These are phyloP conservation scores for Ustilaginoidea virens DNA, from an alignment of 2,329 filamentous ascomycete genomes.

Conservation along the genomic window DNA sequence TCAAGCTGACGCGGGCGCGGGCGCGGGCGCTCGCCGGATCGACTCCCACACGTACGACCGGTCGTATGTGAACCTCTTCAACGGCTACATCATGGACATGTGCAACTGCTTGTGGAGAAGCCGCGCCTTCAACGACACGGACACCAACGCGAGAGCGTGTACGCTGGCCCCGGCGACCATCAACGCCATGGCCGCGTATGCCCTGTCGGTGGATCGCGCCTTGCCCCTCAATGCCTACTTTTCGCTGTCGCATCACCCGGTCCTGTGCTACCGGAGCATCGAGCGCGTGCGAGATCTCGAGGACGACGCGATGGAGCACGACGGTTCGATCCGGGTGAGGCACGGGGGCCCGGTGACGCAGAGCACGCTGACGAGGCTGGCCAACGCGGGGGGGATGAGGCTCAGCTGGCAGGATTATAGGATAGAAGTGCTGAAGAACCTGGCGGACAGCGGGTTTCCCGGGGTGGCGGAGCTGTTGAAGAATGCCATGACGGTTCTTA, in stretches of 20 bases:
- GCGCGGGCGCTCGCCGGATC: slow-evolving; percentile 12
- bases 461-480: slow-evolving; percentile 62
- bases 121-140: slow-evolving; percentile 49
- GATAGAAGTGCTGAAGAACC: slow-evolving; percentile 51
- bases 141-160: slow-evolving; percentile 47
- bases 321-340: slow-evolving; percentile 25
- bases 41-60: slow-evolving; percentile 34
- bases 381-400: slow-evolving; percentile 46
- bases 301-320: slow-evolving; percentile 31
- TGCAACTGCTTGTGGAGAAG: slow-evolving; percentile 73
- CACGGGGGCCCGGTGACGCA: slow-evolving; percentile 59
- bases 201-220: slow-evolving; percentile 29
- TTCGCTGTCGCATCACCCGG: slow-evolving; percentile 42
- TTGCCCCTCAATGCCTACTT: slow-evolving; percentile 35
- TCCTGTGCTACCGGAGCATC: slow-evolving; percentile 39
- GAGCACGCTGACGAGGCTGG: slow-evolving; percentile 45
- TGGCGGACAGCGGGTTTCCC: slow-evolving; percentile 46
- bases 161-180: slow-evolving; percentile 30
- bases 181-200: slow-evolving; percentile 29
- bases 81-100: slow-evolving; percentile 74
- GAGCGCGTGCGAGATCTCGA: slow-evolving; percentile 40
- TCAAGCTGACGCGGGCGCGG: slow-evolving; percentile 6
- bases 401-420: slow-evolving; percentile 63
- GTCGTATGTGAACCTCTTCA: slow-evolving; percentile 53
- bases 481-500: slow-evolving; percentile 65